phyloP scores from a whole-genome alignment of 2,329 filamentous ascomycete genomes.

The Coleophoma eucalyptorum region DNA sequence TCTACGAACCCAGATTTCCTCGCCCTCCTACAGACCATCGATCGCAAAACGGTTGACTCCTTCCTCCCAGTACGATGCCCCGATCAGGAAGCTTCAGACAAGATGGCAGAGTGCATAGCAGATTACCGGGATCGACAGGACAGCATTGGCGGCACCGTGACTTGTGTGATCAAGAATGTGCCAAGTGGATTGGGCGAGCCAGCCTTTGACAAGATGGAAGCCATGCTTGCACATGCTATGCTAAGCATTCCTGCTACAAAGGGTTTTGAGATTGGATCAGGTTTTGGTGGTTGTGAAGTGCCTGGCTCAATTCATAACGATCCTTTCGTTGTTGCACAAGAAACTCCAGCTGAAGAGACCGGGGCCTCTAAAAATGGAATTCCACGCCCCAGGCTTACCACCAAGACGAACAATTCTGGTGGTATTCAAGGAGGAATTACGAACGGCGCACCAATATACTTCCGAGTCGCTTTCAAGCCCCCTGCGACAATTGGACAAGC shows the following conservation, averaged over 20 bases:
- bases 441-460: constrained; percentile 92
- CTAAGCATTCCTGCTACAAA: constrained; percentile 92
- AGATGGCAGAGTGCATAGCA: constrained; percentile 78
- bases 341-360: constrained; percentile 36
- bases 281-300: constrained; percentile 82
- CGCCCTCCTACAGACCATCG: constrained; percentile 66
- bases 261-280: constrained; percentile 92
- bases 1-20: constrained; percentile 79
- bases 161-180: constrained; percentile 84
- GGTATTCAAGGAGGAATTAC: constrained; percentile 95
- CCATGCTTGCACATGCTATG: constrained; percentile 88
- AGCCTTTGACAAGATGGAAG: constrained; percentile 93
- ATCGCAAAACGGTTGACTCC: constrained; percentile 73
- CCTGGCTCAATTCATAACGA: constrained; percentile 92
- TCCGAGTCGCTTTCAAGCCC: constrained; percentile 92
- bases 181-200: constrained; percentile 89
- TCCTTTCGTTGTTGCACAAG: constrained; percentile 61
- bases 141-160: constrained; percentile 92
- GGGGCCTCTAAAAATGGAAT: constrained; percentile 40
- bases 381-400: constrained; percentile 63
- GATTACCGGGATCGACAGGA: constrained; percentile 75
- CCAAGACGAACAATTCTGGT: constrained; percentile 91
- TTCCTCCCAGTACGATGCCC: constrained; percentile 89
- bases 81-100: constrained; percentile 54
- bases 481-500: constrained; percentile 89